A percentile compares a stretch with the other conserved stretches of the same genome.
phyloP scores from a whole-genome alignment of 257 asterid species.

The Cynanchum wilfordii region DNA sequence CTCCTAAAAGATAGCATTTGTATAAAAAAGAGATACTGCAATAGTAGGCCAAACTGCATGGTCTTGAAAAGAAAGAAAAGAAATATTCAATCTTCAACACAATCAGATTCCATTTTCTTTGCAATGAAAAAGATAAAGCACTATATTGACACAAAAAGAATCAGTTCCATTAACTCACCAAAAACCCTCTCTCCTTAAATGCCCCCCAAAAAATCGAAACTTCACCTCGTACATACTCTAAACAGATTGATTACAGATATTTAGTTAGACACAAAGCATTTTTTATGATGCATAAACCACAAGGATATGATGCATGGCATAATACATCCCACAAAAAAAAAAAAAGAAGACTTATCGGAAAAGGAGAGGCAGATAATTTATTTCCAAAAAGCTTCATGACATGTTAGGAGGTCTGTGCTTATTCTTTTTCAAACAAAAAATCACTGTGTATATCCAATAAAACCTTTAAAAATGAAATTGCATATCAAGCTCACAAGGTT shows the following conservation, averaged over 20 bases:
- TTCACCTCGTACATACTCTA: too few species aligned
- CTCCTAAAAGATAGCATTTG: neutral
- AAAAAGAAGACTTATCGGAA: neutral
- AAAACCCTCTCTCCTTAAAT: neutral
- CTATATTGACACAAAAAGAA: neutral
- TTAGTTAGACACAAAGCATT: neutral
- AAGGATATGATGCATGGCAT: neutral
- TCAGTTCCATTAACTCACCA: neutral
- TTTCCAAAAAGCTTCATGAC: neutral
- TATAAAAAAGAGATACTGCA: neutral
- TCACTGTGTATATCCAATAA: neutral
- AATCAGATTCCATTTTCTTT: slow-evolving; percentile 1
- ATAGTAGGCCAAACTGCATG: neutral
- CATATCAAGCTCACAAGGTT: slow-evolving; percentile 10
- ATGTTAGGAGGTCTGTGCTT: neutral
- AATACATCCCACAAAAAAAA: neutral
- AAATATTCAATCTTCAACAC: neutral
- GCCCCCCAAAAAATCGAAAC: neutral
- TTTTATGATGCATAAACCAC: neutral
- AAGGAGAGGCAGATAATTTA: neutral
- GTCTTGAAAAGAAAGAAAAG: slow-evolving; percentile 1
- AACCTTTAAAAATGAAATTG: slow-evolving; percentile 14
- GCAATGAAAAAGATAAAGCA: neutral
- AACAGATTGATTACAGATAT: too few species aligned
- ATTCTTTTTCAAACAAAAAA: slow-evolving; percentile 6